These are phyloP conservation scores for Helenozyma baotianmanensis DNA, from an alignment of 805 yeast genomes.

Conservation along the genomic window DNA sequence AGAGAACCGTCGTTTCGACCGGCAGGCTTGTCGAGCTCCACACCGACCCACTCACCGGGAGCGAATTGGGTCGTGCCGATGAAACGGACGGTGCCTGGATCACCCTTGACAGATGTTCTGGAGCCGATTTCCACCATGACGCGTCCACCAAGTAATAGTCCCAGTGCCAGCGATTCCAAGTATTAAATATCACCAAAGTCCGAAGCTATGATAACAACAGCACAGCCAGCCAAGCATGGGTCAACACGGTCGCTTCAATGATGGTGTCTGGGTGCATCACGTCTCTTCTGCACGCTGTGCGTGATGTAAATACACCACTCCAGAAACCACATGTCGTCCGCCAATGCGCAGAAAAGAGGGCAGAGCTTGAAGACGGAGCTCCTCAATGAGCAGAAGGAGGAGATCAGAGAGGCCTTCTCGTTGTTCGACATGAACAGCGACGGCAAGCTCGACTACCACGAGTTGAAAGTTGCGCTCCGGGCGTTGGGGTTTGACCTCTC, in stretches of 20 bases:
- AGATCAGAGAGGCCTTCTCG: constrained; percentile 86
- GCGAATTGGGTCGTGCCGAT: constrained; percentile 56
- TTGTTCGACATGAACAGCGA: constrained; percentile 91
- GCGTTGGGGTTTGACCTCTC: constrained; percentile 88
- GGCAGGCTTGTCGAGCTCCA: constrained; percentile 34
- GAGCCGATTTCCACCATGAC: too few relatives aligned
- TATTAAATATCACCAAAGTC: too few relatives aligned
- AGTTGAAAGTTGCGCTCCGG: constrained; percentile 85
- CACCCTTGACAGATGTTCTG: constrained; percentile 24
- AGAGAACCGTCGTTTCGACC: constrained; percentile 52
- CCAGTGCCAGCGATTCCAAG: too few relatives aligned
- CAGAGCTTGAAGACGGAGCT: constrained; percentile 57
- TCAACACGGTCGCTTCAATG: too few relatives aligned
- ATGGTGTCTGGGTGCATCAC: too few relatives aligned
- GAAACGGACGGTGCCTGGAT: constrained; percentile 44
- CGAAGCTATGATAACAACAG: too few relatives aligned
- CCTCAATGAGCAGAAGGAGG: constrained; percentile 83
- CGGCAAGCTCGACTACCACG: constrained; percentile 88
- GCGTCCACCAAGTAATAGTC: too few relatives aligned
- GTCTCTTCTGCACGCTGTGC: too few relatives aligned
- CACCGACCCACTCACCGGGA: constrained; percentile 51
- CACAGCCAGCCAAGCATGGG: too few relatives aligned
- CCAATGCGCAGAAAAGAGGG: constrained; percentile 14
- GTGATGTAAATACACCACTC: too few relatives aligned
- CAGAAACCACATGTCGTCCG: too few relatives aligned